phyloP scores from a whole-genome alignment of 305 asterid genomes.

The Fraxinus xanthoxyloides region DNA sequence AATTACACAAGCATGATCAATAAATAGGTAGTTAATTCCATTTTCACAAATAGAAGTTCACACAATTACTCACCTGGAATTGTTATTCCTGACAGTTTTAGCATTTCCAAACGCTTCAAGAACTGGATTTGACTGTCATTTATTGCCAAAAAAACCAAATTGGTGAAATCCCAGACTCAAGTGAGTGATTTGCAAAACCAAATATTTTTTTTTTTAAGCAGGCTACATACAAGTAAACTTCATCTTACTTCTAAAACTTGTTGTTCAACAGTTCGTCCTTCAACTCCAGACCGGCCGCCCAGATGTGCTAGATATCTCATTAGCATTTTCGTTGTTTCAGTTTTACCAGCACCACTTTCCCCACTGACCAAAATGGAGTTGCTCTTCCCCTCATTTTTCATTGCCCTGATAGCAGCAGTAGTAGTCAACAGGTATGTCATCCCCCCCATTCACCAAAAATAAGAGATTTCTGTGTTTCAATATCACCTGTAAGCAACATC shows the following conservation, averaged over 20 bases:
- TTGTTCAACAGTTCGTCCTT: conserved; percentile 66
- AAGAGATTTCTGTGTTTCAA: not conserved
- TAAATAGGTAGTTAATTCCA: not conserved
- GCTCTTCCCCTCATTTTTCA: conserved; percentile 61
- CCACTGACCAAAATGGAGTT: conserved; percentile 73
- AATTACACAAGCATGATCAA: not conserved
- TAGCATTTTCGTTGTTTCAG: conserved; percentile 76
- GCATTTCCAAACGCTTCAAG: conserved; percentile 94
- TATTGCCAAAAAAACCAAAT: conserved; percentile 2
- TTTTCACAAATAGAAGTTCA: not conserved
- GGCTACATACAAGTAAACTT: not conserved
- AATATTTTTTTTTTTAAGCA: not conserved
- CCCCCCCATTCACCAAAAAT: not conserved
- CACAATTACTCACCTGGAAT: conserved; percentile 56
- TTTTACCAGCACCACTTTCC: conserved; percentile 82
- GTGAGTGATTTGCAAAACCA: not conserved
- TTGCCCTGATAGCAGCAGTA: conserved; percentile 42
- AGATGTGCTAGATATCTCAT: conserved; percentile 69
- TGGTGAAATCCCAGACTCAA: not conserved
- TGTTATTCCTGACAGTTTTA: conserved; percentile 77
- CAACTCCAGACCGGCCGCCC: conserved; percentile 59
- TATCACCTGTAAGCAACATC: conserved; percentile 73
- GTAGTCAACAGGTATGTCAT: not conserved
- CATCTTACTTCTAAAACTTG: conserved; percentile 65
- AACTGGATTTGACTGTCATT: conserved; percentile 78